Evolutionary conservation across 2,329 filamentous ascomycete genomes (phyloP).

Genomic region (Ceratocystis alfenasii): DNA sequence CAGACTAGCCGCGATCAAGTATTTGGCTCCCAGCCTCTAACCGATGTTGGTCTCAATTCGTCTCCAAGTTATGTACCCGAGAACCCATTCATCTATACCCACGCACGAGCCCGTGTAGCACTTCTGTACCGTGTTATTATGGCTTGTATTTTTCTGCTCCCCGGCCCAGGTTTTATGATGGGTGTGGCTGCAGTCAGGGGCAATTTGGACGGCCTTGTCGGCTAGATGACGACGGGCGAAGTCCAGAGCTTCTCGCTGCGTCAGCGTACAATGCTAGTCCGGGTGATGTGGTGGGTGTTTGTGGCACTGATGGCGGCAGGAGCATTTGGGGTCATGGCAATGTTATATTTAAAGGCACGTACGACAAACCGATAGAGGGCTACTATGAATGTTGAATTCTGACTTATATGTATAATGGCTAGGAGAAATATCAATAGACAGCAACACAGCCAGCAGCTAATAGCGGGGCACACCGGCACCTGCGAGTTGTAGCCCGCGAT

Average conservation of each 20-base stretch:
- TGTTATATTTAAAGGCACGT: constrained; percentile 11
- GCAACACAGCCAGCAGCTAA: neutral
- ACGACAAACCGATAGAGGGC: neutral
- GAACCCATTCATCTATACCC: constrained; percentile 15
- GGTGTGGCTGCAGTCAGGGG: constrained; percentile 15
- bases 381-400: neutral
- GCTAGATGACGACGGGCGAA: constrained; percentile 4
- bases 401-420: neutral
- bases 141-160: neutral
- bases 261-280: constrained; percentile 11
- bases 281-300: constrained; percentile 16
- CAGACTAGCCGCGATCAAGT: constrained; percentile 13
- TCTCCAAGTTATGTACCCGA: neutral
- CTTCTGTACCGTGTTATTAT: constrained; percentile 13
- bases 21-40: constrained; percentile 13
- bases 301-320: constrained; percentile 9
- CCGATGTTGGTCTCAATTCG: constrained; percentile 8
- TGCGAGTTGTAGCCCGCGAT: neutral
- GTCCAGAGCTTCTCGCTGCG: constrained; percentile 14
- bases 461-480: neutral
- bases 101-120: neutral
- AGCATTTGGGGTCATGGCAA: constrained; percentile 16
- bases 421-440: neutral
- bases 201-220: constrained; percentile 9
- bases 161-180: constrained; percentile 11